Evolutionary conservation across 2,329 filamentous ascomycete species (phyloP), one percentile per base, ranked within the genome.

Genomic region (Zarea fungicola): DNA sequence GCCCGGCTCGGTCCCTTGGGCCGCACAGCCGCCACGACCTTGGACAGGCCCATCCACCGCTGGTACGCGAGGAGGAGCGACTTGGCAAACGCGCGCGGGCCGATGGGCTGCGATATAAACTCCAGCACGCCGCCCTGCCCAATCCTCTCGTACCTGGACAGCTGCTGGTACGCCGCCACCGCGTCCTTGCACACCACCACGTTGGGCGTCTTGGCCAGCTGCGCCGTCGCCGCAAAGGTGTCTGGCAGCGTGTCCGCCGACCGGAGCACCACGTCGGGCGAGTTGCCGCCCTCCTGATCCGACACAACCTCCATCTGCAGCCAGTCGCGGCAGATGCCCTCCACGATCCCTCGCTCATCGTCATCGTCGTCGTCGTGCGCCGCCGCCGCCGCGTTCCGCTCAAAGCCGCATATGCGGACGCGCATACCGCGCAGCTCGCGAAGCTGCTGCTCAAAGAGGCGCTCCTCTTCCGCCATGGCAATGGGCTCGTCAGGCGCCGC

Each of bases 41-140:
- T 39, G 4, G 21, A 14, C 7, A 23, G 11, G 3, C 19, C 35
- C 35, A 39, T 39, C 35, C 39, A 42, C 7, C 39, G 11, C 19
- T 21, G 14, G 19, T 28, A 42, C 22, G 16, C 39, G 14, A 42
- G 23, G 11, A 42, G 26, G 4, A 42, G n/a, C 2, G 61, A 55
- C n/a, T 62, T 60, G 6, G 64, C 64, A n/a, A 70, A 56, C 49
- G 68, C 68, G 18, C 65, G 64, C 5, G 67, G 65, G 0, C 67
- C 67, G 4, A 65, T 55, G 3, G 41, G 41, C 10, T 43, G 41
- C 18, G 41, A 29, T 6, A 43, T 43, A 26, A 43, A 43, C 21
- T 43, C 41, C 11, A 43, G 32, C 9, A 43, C 22, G 6, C 26
- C 41, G 3, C 18, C 41, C 18, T 32, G 26, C 3, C 21, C 41